A percentile compares a stretch with the other conserved stretches of the same genome.
Evolutionary conservation across 169 alveolate genomes (phyloP).

Genomic region (Cryptosporidium ubiquitum): DNA sequence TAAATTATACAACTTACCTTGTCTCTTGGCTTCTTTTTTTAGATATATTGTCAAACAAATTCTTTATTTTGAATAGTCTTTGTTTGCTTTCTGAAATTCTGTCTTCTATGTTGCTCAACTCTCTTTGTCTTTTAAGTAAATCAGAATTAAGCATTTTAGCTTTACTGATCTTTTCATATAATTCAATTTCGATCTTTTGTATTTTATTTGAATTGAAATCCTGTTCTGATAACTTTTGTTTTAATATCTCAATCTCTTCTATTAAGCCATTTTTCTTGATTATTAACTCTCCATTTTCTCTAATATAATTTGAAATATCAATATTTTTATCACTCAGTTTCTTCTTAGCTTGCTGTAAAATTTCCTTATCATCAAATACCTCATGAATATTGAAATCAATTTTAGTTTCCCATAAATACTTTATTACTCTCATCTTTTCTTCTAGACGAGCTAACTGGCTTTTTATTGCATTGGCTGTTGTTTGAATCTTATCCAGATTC

Average conservation of each 20-base stretch:
- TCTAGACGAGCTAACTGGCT: background rate
- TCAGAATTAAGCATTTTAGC: slow-evolving; percentile 20
- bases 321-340: background rate
- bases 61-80: background rate
- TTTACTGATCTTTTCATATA: background rate
- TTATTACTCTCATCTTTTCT: background rate
- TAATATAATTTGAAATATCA: background rate
- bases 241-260: slow-evolving; percentile 17
- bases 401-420: background rate
- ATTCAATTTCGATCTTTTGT: background rate
- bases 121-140: slow-evolving; percentile 48
- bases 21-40: background rate
- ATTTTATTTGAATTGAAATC: background rate
- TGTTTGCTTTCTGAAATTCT: background rate
- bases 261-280: background rate
- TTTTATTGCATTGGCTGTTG: slow-evolving; percentile 8
- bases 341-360: background rate
- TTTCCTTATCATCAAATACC: slow-evolving; percentile 9
- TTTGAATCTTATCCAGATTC: background rate
- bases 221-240: slow-evolving; percentile 29
- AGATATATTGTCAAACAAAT: background rate
- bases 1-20: slow-evolving; percentile 18
- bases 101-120: slow-evolving; percentile 36
- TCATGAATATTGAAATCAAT: background rate
- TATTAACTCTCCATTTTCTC: slow-evolving; percentile 13